These are phyloP conservation scores for Ophiostoma perfectum DNA, from an alignment of 2,329 filamentous ascomycete species.

Conservation along the genomic window DNA sequence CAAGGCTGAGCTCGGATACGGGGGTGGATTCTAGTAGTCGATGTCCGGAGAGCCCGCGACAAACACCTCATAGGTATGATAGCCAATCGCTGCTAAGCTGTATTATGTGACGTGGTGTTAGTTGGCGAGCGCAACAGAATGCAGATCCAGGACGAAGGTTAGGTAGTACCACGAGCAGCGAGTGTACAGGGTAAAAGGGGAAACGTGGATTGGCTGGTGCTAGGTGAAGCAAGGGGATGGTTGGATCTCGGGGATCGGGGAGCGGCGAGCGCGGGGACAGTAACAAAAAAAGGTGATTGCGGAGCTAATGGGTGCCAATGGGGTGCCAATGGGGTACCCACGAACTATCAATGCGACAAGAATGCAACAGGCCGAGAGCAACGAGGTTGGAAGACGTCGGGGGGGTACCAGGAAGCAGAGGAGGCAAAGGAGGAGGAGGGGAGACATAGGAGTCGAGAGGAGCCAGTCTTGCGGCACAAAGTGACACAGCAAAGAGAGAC, in stretches of 20 bases:
- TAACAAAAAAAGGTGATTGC: not conserved
- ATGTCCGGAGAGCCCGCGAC: not conserved
- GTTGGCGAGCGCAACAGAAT: not conserved
- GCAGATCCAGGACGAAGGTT: too few species aligned
- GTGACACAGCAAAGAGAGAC: not conserved
- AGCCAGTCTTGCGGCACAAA: not conserved
- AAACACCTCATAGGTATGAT: conserved; percentile 7
- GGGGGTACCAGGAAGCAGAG: not conserved
- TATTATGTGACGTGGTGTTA: not conserved
- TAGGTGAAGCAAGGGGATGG: not conserved
- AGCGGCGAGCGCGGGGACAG: not conserved
- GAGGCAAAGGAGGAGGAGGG: not conserved
- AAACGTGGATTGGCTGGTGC: not conserved
- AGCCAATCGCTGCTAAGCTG: not conserved
- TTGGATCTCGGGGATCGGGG: not conserved
- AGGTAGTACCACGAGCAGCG: too few species aligned
- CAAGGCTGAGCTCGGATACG: not conserved
- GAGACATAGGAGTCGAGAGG: not conserved
- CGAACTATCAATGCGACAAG: not conserved
- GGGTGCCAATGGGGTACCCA: not conserved
- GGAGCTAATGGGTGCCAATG: not conserved
- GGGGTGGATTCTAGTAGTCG: not conserved
- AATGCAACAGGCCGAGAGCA: not conserved
- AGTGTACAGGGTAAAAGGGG: too few species aligned
- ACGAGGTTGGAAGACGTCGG: not conserved